Conservation (phyloP, 306 rosid genomes). For the Delonix regia region DNA sequence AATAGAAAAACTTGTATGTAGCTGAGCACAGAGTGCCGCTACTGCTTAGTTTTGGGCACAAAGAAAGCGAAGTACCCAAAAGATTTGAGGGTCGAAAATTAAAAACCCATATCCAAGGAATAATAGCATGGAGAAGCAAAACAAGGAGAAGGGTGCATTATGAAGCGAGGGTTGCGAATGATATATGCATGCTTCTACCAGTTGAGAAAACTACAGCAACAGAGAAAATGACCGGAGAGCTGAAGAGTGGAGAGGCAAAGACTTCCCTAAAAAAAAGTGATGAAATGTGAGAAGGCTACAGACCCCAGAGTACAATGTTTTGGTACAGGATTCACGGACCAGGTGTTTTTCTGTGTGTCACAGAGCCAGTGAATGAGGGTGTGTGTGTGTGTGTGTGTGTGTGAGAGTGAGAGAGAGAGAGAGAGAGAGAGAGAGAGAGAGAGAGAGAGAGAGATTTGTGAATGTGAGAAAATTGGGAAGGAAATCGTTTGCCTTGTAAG, state of each 20-base stretch:
- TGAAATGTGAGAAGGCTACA: conserved; percentile 33
- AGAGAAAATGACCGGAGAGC: conserved; percentile 42
- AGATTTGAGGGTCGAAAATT: conserved; percentile 35
- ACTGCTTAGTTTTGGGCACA: conserved; percentile 1
- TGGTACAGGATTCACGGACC: conserved; percentile 61
- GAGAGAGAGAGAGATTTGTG: conserved; percentile 39
- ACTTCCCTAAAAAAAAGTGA: conserved; percentile 36
- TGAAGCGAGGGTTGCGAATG: conserved; percentile 45
- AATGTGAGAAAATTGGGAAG: conserved; percentile 34
- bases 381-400: too few relatives aligned
- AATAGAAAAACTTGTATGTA: conserved; percentile 8
- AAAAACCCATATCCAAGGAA: conserved; percentile 31
- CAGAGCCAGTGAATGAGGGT: conserved; percentile 18
- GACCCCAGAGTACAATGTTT: conserved; percentile 41
- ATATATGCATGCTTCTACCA: conserved; percentile 40
- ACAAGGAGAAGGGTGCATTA: conserved; percentile 42
- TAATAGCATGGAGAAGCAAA: conserved; percentile 22
- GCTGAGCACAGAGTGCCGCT: conserved; percentile 31
- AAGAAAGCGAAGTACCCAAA: conserved; percentile 16
- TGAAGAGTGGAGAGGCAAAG: conserved; percentile 21
- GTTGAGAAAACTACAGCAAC: conserved; percentile 33
- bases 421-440: conserved; percentile 30
- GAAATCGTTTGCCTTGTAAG: conserved; percentile 47
- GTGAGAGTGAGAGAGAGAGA: conserved; percentile 33
- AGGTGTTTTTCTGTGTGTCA: conserved; percentile 56